Evolutionary conservation across 768 basidiomycete genomes (phyloP).

Genomic region (Naganishia friedmannii): DNA sequence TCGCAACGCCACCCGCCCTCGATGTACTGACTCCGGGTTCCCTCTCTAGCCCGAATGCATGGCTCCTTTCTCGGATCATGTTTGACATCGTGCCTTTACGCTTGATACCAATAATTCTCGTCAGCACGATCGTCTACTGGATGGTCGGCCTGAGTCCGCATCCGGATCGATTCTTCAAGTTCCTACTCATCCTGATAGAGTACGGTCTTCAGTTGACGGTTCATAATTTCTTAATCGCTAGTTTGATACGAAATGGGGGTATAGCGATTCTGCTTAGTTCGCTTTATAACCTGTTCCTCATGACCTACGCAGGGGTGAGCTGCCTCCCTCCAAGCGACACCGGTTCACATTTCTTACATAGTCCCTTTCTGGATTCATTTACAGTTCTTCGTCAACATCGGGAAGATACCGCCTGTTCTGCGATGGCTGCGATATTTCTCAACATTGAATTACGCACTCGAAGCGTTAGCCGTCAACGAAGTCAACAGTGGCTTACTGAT

Average conservation of each 20-base stretch:
- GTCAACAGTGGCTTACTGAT: conserved; percentile 85
- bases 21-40: background rate
- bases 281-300: conserved; percentile 55
- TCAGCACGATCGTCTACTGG: conserved; percentile 62
- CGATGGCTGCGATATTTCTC: conserved; percentile 92
- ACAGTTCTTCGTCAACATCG: conserved; percentile 80
- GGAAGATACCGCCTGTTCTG: conserved; percentile 79
- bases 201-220: conserved; percentile 82
- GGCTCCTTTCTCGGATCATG: conserved; percentile 80
- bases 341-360: background rate
- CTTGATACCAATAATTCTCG: conserved; percentile 80
- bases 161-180: conserved; percentile 88
- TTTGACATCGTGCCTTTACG: conserved; percentile 88
- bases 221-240: conserved; percentile 86
- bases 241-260: conserved; percentile 77
- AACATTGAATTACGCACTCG: conserved; percentile 51
- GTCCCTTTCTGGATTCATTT: conserved; percentile 10
- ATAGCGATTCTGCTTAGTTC: conserved; percentile 83
- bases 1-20: background rate
- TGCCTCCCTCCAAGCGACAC: background rate
- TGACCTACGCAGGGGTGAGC: conserved; percentile 52
- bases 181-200: conserved; percentile 79
- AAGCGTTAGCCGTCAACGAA: conserved; percentile 84
- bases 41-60: conserved; percentile 70
- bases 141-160: conserved; percentile 80